phyloP scores from a whole-genome alignment of 192 early-diverging fungal genomes.

The Dissophora ornata region DNA sequence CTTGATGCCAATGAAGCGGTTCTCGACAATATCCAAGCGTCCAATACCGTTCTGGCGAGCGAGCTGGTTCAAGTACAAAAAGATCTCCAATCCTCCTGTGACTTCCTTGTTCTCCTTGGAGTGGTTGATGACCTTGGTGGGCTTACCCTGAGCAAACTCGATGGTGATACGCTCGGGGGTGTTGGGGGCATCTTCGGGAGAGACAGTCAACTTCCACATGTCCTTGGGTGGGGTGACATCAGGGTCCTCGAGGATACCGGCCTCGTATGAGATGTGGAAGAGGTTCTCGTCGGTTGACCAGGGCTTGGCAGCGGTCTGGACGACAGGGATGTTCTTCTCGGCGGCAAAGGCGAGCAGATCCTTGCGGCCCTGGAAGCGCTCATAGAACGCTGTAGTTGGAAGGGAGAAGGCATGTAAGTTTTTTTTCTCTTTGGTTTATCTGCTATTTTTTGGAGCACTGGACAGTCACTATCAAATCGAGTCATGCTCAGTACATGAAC shows the following conservation, averaged over 20 bases:
- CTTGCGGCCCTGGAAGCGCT: conserved; percentile 93
- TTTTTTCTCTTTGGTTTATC: background rate
- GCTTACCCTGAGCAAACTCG: conserved; percentile 89
- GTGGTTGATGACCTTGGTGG: conserved; percentile 88
- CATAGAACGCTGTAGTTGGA: conserved; percentile 80
- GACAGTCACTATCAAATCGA: conserved; percentile 11
- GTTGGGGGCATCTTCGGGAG: conserved; percentile 97
- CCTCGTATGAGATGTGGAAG: conserved; percentile 99
- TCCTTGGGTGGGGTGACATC: conserved; percentile 95
- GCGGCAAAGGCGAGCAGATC: conserved; percentile 93
- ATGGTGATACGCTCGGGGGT: conserved; percentile 95
- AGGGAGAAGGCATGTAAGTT: background rate
- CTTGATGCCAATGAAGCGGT: conserved; percentile 99
- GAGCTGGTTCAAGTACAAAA: conserved; percentile 95
- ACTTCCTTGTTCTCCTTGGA: conserved; percentile 70
- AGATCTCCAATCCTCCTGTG: conserved; percentile 80
- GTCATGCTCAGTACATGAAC: background rate
- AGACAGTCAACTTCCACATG: conserved; percentile 99
- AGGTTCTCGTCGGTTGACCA: conserved; percentile 99
- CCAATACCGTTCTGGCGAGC: conserved; percentile 98
- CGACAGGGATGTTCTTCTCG: conserved; percentile 90
- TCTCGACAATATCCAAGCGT: conserved; percentile 99
- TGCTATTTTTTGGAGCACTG: background rate
- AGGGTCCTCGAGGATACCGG: conserved; percentile 98
- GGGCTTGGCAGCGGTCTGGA: conserved; percentile 95